Base-by-base conservation (phyloP, 164 flowering plant species). In the grape (Vitis vinifera) region DNA sequence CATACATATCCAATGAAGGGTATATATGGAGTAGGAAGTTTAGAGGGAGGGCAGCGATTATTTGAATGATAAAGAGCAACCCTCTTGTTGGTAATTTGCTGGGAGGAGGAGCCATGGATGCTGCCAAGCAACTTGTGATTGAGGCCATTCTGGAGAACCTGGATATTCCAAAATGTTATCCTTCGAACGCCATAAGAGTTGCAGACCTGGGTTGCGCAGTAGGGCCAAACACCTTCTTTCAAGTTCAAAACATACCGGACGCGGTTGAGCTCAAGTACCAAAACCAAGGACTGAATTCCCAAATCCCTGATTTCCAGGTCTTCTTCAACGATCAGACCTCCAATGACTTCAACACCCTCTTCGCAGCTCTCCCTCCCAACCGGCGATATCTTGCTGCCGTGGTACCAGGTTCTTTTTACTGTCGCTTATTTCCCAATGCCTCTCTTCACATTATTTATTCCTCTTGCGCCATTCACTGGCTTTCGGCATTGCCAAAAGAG, bases 301-400 rank as follows among this genome's bases (percentile, higher is more conserved):
- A 30, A 10, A 23, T 12, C 13, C 68, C 67, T 0, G 71, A 68
- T 49, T 73, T 73, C 23, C 76, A 69, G 55, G 76, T 73, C 27
- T 70, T 72, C 16, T 77, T 73, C 68, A 77, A 65, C 10, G 79
- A 76, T 44, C 69, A 60, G 3, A 7, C 51, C 27, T 4, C 31
- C 15, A 76, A 76, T 27, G 79, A 71, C 16, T 76, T 76, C 66
- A 76, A 76, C 44, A 62, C 63, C 9, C 75, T 76, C 16, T 76
- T 76, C 68, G 1, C 5, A 4, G 65, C 30, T 0, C 68, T 76
- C 7, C 78, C 78, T 15, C 68, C 64, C 2, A 27, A 59, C 0
- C 44, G 68, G 48, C 17, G 11, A 15, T 76, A 71, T 68, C 67
- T 15, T 14, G 63, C 64, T 2, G 75, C 75, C 10, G 78, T 49